A percentile compares a stretch with the other conserved stretches of the same genome.
phyloP scores from a whole-genome alignment of 2,329 filamentous ascomycete species.

The Hypoxylon sp. region DNA sequence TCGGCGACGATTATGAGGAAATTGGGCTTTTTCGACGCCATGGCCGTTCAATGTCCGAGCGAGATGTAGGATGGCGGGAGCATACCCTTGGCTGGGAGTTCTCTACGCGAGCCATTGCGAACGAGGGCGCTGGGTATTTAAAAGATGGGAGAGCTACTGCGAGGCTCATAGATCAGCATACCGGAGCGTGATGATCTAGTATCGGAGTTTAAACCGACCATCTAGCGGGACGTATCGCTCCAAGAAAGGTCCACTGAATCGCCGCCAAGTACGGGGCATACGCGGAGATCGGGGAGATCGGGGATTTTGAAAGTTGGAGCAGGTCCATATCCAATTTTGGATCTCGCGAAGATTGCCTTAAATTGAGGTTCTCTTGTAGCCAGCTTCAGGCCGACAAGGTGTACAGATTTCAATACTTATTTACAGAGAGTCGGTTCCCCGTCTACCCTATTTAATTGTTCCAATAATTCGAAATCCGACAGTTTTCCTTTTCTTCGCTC shows the following conservation, averaged over 20 bases:
- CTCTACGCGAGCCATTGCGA: not conserved
- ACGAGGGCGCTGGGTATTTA: not conserved
- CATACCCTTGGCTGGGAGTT: not conserved
- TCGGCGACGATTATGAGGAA: slow-evolving; percentile 64
- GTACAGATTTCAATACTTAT: no score
- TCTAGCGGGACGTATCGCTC: not conserved
- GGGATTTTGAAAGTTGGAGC: no score
- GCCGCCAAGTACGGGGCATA: no score
- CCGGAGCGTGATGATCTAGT: not conserved
- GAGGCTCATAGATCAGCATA: not conserved
- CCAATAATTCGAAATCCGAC: no score
- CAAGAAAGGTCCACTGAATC: not conserved
- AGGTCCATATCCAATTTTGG: no score
- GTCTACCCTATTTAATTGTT: no score
- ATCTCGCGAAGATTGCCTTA: no score
- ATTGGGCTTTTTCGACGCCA: slow-evolving; percentile 55
- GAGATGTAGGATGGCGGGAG: not conserved
- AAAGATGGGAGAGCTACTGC: not conserved
- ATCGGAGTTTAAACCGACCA: not conserved
- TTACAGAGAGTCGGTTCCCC: no score
- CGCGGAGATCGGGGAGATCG: no score
- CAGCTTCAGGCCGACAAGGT: no score
- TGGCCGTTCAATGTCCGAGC: slow-evolving; percentile 14
- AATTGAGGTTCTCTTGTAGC: no score
- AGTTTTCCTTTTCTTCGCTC: no score